Conservation (phyloP, 176 grass and related monocot species). For the Cenchrus purpureus region DNA sequence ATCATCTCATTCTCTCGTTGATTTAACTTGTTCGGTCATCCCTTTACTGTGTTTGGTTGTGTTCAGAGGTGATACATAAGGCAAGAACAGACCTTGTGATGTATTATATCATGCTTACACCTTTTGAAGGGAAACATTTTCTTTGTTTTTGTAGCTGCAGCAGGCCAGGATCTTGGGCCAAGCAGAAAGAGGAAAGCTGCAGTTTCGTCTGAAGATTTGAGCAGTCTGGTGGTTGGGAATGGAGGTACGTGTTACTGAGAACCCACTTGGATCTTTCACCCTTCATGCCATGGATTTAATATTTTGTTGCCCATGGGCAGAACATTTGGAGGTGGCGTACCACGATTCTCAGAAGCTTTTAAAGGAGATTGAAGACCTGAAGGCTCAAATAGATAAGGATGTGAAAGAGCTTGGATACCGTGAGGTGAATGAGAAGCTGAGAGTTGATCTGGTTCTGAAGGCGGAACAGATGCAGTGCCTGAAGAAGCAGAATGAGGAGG, state of each 20-base stretch:
- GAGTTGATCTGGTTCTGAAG: neutral
- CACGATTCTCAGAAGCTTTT: neutral
- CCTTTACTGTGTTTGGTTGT: neutral
- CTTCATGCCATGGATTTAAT: neutral
- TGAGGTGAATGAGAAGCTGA: constrained; percentile 29
- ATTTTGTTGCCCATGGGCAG: neutral
- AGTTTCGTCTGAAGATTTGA: no score
- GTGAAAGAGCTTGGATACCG: constrained; percentile 13
- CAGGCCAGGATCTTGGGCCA: neutral
- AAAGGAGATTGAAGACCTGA: constrained; percentile 13
- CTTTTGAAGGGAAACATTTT: neutral
- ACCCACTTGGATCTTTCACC: neutral
- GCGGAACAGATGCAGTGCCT: neutral
- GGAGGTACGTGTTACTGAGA: neutral
- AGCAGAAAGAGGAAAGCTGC: neutral
- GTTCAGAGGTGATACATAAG: neutral
- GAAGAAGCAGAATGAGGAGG: constrained; percentile 1
- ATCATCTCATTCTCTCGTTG: no score
- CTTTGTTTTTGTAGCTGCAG: neutral
- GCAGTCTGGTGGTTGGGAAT: neutral
- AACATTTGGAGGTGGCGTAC: neutral
- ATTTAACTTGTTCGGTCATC: neutral
- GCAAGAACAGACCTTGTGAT: constrained; percentile 1
- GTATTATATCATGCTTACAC: neutral
- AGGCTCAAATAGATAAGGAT: constrained; percentile 1